Evolutionary conservation across 2,329 filamentous ascomycete genomes (phyloP), one percentile per base, ranked within the genome.

Genomic region (Fusarium armeniacum): DNA sequence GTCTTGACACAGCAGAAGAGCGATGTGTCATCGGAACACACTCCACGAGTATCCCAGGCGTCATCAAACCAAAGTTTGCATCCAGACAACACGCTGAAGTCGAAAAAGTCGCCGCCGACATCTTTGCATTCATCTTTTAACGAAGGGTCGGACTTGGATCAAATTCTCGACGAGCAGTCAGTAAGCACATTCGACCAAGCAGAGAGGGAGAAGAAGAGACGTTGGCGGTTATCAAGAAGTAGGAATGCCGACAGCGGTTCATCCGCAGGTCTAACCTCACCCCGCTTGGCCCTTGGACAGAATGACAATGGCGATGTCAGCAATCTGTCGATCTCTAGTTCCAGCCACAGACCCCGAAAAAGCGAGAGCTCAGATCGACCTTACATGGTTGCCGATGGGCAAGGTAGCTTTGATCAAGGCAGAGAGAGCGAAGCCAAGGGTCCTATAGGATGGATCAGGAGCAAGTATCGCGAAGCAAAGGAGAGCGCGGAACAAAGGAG

Each of bases 101-200:
- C 90, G 1, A 89, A 89, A 67, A 86, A 86, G 63, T 97, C 93
- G 1, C 93, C 93, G 1, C 88, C 92, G 1, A 88, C 90, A 4
- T 97, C 94, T 0, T 84, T 94, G 62, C 89, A 92, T 71, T 95
- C 93, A 30, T 89, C 87, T 0, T 88, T 89, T 69, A 96, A 95
- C 26, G 94, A 97, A 70, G 89, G 90, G 24, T 97, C 93, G 0
- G 94, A 97, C 76, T 77, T 90, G 32, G 94, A 97, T 67, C 89
- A 91, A 65, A 79, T 85, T 12, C 47, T 73, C 10, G 92, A 94
- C 30, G 91, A 93, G 33, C 72, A 79, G 1, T 73, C 76, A 9
- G 73, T 79, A 8, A 58, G 72, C 28, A 71, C 72, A n/a, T 54
- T 78, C 36, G 84, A 85, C 6, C 78, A 79, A 44, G 83, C 88